These are phyloP conservation scores for Aspergillus sp. DNA, from an alignment of 2,329 filamentous ascomycete species.

Conservation along the genomic window DNA sequence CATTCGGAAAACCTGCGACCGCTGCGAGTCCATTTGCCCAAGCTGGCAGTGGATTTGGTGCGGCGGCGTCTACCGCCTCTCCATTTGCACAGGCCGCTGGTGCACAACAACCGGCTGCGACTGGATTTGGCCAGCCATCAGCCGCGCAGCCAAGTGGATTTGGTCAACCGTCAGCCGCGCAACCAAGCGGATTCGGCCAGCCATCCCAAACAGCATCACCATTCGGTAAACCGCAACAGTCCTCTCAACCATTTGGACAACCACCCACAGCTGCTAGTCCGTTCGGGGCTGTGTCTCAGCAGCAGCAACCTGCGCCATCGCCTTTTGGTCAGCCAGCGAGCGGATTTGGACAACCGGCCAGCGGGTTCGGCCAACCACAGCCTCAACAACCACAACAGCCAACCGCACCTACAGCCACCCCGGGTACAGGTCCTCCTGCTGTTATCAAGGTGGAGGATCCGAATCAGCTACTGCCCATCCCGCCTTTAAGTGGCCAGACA, in stretches of 20 bases:
- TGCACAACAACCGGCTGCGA: conserved; percentile 21
- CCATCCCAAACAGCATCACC: conserved; percentile 23
- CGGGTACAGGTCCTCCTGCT: conserved; percentile 26
- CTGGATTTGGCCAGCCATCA: conserved; percentile 27
- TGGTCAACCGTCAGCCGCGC: conserved; percentile 26
- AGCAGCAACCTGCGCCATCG: conserved; percentile 31
- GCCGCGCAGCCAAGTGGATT: conserved; percentile 25
- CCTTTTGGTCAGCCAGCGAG: conserved; percentile 35
- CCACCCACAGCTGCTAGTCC: conserved; percentile 22
- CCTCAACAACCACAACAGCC: conserved; percentile 9
- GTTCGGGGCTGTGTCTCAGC: conserved; percentile 25
- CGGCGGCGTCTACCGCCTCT: conserved; percentile 10
- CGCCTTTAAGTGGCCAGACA: conserved; percentile 36
- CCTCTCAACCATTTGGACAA: conserved; percentile 31
- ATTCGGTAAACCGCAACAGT: conserved; percentile 26
- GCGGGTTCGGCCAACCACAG: conserved; percentile 2
- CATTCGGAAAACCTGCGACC: conserved; percentile 35
- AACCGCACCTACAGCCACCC: conserved; percentile 5
- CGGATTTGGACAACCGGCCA: conserved; percentile 22
- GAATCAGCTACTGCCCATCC: conserved; percentile 33
- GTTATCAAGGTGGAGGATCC: conserved; percentile 25
- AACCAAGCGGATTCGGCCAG: conserved; percentile 33
- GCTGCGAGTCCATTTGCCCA: conserved; percentile 43
- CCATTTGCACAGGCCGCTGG: conserved; percentile 34
- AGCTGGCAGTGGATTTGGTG: conserved; percentile 24